Evolutionary conservation across 2,329 filamentous ascomycete genomes (phyloP).

Genomic region (Cordyceps sp.): DNA sequence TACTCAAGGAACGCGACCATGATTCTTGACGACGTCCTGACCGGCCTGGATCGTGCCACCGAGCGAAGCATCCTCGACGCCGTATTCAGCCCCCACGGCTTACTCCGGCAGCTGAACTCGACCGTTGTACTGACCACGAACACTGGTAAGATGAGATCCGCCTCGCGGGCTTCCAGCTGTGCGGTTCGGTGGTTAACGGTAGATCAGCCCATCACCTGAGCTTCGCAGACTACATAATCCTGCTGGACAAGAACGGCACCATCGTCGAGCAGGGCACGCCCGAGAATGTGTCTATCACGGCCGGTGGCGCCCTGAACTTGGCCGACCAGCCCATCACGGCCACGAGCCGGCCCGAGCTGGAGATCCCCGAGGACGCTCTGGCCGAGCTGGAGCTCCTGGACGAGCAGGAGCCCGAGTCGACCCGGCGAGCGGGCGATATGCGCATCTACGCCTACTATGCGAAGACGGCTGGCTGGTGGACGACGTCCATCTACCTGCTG

Average conservation of each 20-base stretch:
- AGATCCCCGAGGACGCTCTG: constrained; percentile 5
- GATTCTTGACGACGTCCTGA: constrained; percentile 16
- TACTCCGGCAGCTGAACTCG: constrained; percentile 9
- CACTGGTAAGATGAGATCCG: constrained; percentile 4
- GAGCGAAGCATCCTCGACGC: constrained; percentile 18
- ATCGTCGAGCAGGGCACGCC: constrained; percentile 8
- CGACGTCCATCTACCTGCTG: constrained; percentile 5
- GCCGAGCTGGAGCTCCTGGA: constrained; percentile 5
- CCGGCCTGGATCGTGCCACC: constrained; percentile 18
- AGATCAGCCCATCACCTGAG: constrained; percentile 8
- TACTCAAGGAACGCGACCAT: constrained; percentile 9
- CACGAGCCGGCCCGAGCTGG: constrained; percentile 1
- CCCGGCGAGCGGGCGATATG: constrained; percentile 5
- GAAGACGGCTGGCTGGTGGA: constrained; percentile 5
- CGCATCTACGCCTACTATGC: constrained; percentile 7
- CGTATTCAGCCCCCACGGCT: constrained; percentile 16
- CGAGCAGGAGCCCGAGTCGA: constrained; percentile 3
- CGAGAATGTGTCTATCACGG: constrained; percentile 3
- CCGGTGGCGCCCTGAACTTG: constrained; percentile 2
- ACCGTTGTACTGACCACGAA: constrained; percentile 13
- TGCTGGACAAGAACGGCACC: constrained; percentile 7
- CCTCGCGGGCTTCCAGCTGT: too few species aligned
- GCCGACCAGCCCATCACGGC: constrained; percentile 1
- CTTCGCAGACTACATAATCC: constrained; percentile 9
- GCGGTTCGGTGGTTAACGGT: too few species aligned